These are phyloP conservation scores for Thamnidium elegans DNA, from an alignment of 192 early-diverging fungal genomes.

Conservation along the genomic window DNA sequence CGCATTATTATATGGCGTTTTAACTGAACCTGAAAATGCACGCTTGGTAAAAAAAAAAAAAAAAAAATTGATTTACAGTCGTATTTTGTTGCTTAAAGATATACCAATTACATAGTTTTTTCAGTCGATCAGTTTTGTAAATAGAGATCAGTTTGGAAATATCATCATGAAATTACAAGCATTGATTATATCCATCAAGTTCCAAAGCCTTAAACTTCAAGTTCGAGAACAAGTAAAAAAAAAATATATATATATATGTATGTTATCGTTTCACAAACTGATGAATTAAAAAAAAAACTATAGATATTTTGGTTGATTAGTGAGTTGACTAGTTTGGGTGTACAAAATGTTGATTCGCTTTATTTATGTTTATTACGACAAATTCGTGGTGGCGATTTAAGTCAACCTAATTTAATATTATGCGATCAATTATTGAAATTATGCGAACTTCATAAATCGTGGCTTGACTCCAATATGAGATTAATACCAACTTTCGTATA, in stretches of 20 bases:
- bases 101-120: constrained; percentile 40
- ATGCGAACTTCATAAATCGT: constrained; percentile 42
- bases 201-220: constrained; percentile 33
- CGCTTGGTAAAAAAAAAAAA: constrained; percentile 37
- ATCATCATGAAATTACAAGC: constrained; percentile 40
- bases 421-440: constrained; percentile 47
- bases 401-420: constrained; percentile 43
- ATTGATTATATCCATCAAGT: constrained; percentile 34
- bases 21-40: constrained; percentile 43
- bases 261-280: too few relatives aligned
- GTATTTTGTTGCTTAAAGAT: background rate
- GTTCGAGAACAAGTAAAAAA: constrained; percentile 46
- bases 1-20: constrained; percentile 59
- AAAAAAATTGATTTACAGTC: background rate
- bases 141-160: constrained; percentile 57
- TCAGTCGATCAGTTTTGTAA: constrained; percentile 57
- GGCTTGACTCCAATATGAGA: constrained; percentile 29
- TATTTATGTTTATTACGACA: constrained; percentile 56
- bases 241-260: too few relatives aligned
- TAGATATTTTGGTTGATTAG: constrained; percentile 61
- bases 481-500: constrained; percentile 44
- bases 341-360: constrained; percentile 50
- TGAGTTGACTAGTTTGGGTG: constrained; percentile 49
- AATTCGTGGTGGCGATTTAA: constrained; percentile 58
- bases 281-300: background rate